Evolutionary conservation across 1,139 yeast genomes (phyloP), one percentile per base, ranked within the genome.

Genomic region (Hyphopichia pseudoburtonii): DNA sequence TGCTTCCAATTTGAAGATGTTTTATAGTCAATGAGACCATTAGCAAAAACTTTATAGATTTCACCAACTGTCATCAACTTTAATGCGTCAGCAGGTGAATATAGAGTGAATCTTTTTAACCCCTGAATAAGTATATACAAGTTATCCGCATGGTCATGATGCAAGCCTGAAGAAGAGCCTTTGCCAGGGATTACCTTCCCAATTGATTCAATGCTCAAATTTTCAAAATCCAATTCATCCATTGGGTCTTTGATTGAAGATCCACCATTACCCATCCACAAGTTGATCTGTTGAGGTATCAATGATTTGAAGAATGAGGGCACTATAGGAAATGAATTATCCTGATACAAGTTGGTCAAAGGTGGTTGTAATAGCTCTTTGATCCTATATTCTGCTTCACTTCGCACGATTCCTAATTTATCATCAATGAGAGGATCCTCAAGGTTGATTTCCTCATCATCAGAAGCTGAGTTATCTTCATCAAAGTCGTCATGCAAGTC

Each of bases 101-200:
- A 81, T 3, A 84, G 47, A 0, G 89, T 82, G 53, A 84, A 83
- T 42, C 88, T 54, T 50, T 84, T 84, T n/a, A 54, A 52, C 0
- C 90, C 92, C 21, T 70, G 61, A 1, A 79, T 53, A 2, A 84
- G 71, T 2, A 83, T 63, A 53, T 84, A 84, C 28, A 83, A 60
- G 50, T 84, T 84, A 52, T 83, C 89, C 1, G 90, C 86, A 56
- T 83, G 89, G 52, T 84, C 92, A 53, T 84, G 92, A 49, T 84
- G 92, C n/a, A 84, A 60, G 0, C 92, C 92, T 0, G 89, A 80
- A 0, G 88, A 81, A 0, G 80, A 66, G 1, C 84, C 85, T 1
- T 57, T 57, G 1, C 74, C 72, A 1, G 85, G 80, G 2, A 80
- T 56, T 17, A 61, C 62, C 44, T 75, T 73, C 0, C 84, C 86